These are phyloP conservation scores for Erythrobasidium hasegawianum DNA, from an alignment of 1,284 basidiomycete species.

Conservation along the genomic window DNA sequence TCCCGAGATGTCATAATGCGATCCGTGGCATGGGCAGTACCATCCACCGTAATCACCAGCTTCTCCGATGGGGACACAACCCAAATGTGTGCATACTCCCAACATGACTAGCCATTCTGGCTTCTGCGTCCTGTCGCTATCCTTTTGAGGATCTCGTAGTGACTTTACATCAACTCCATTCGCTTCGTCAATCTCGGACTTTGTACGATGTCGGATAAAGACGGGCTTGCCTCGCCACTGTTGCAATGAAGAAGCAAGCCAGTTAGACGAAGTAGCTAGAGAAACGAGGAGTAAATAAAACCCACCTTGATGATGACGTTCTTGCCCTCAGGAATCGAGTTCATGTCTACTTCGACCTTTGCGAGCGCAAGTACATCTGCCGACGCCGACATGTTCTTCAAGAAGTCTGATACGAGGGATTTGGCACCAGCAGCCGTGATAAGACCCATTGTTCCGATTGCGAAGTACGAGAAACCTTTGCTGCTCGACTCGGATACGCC, in stretches of 20 bases:
- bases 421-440: slow-evolving; percentile 92
- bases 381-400: slow-evolving; percentile 93
- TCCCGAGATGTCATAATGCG: slow-evolving; percentile 85
- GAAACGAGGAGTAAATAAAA: too few relatives aligned
- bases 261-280: too few relatives aligned
- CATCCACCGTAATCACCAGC: slow-evolving; percentile 84
- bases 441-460: slow-evolving; percentile 93
- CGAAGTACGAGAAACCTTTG: slow-evolving; percentile 90
- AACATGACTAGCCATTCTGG: slow-evolving; percentile 73
- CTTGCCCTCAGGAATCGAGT: slow-evolving; percentile 82
- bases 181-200: slow-evolving; percentile 90
- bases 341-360: slow-evolving; percentile 94
- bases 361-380: slow-evolving; percentile 97
- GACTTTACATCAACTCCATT: slow-evolving; percentile 76
- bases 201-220: slow-evolving; percentile 95
- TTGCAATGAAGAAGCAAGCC: too few relatives aligned
- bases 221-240: slow-evolving; percentile 98
- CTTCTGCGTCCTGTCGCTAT: slow-evolving; percentile 82
- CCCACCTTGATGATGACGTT: slow-evolving; percentile 82
- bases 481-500: slow-evolving; percentile 63
- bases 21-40: slow-evolving; percentile 90
- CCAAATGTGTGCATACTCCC: slow-evolving; percentile 96
- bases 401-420: slow-evolving; percentile 88
- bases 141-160: slow-evolving; percentile 87
- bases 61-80: slow-evolving; percentile 87